phyloP scores from a whole-genome alignment of 108 stramenopile species.

The Pinguiococcus pyrenoidosus region DNA sequence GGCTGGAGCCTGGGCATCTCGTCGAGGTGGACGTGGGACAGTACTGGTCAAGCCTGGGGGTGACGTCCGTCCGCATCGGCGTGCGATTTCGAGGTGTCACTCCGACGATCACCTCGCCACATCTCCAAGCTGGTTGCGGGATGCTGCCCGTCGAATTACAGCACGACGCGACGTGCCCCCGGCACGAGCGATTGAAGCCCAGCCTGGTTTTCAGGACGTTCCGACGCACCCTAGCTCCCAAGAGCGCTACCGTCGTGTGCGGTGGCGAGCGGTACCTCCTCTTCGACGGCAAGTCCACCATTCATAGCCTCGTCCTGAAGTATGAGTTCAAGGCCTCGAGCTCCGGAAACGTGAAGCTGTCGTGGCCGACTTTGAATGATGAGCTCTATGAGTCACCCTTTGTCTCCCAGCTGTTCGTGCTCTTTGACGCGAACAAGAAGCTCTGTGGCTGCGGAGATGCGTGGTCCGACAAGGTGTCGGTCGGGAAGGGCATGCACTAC shows the following conservation, averaged over 20 bases:
- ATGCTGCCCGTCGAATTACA: too few relatives aligned
- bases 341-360: constrained; percentile 25
- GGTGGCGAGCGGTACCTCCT: too few relatives aligned
- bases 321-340: constrained; percentile 48
- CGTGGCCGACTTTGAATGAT: too few relatives aligned
- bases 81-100: constrained; percentile 49
- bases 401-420: constrained; percentile 47
- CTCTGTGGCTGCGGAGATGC: constrained; percentile 32
- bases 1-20: constrained; percentile 38
- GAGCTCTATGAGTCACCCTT: constrained; percentile 52
- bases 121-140: too few relatives aligned
- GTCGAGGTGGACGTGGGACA: constrained; percentile 48
- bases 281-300: too few relatives aligned
- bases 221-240: constrained; percentile 36
- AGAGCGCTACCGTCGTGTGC: too few relatives aligned
- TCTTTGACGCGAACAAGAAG: constrained; percentile 47
- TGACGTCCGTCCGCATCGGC: constrained; percentile 23
- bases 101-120: too few relatives aligned
- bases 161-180: too few relatives aligned
- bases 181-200: constrained; percentile 5
- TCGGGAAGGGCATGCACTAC: constrained; percentile 38
- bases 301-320: constrained; percentile 37
- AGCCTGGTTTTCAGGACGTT: constrained; percentile 39
- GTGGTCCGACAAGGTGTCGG: constrained; percentile 37
- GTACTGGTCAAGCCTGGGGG: constrained; percentile 48